Evolutionary conservation across 2,329 filamentous ascomycete genomes (phyloP).

Genomic region (Ambrosiella beaveri): DNA sequence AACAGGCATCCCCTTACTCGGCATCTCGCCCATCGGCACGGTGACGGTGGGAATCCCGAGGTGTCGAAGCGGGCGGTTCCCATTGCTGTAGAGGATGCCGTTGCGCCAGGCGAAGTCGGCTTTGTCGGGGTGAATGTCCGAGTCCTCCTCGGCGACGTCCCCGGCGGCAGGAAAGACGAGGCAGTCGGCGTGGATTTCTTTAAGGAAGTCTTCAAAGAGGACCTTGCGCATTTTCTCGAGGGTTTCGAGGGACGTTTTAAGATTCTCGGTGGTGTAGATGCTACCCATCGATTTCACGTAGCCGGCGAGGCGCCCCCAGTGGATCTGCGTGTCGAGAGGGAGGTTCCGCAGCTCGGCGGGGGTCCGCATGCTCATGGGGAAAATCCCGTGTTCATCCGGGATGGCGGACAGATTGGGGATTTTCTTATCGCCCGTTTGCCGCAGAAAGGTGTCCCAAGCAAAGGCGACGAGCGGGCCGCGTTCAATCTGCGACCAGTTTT

Average conservation of each 20-base stretch:
- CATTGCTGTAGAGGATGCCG: conserved; percentile 36
- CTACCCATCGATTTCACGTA: conserved; percentile 15
- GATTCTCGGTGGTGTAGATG: conserved; percentile 25
- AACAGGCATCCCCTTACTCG: conserved; percentile 30
- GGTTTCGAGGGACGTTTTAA: conserved; percentile 25
- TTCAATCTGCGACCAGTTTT: conserved; percentile 30
- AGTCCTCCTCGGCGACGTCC: conserved; percentile 31
- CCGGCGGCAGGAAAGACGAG: conserved; percentile 33
- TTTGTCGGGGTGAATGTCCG: conserved; percentile 21
- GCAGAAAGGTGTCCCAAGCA: conserved; percentile 34
- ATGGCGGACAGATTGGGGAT: conserved; percentile 21
- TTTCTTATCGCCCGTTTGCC: conserved; percentile 23
- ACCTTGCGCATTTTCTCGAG: conserved; percentile 31
- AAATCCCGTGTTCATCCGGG: conserved; percentile 24
- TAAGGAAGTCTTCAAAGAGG: conserved; percentile 35
- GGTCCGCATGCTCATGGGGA: conserved; percentile 18
- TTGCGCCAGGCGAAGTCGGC: conserved; percentile 18
- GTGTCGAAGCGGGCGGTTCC: conserved; percentile 34
- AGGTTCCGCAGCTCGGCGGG: conserved; percentile 13
- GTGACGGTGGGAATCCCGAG: conserved; percentile 36
- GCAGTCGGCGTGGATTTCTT: conserved; percentile 23
- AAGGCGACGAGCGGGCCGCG: conserved; percentile 31
- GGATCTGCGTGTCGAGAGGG: conserved; percentile 14
- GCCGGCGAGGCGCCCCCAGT: conserved; percentile 15
- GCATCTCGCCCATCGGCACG: conserved; percentile 34